A percentile compares a stretch with the other conserved stretches of the same genome.
These are phyloP conservation scores for Corynascus novoguineensis DNA, from an alignment of 495 filamentous ascomycete species.

Conservation along the genomic window DNA sequence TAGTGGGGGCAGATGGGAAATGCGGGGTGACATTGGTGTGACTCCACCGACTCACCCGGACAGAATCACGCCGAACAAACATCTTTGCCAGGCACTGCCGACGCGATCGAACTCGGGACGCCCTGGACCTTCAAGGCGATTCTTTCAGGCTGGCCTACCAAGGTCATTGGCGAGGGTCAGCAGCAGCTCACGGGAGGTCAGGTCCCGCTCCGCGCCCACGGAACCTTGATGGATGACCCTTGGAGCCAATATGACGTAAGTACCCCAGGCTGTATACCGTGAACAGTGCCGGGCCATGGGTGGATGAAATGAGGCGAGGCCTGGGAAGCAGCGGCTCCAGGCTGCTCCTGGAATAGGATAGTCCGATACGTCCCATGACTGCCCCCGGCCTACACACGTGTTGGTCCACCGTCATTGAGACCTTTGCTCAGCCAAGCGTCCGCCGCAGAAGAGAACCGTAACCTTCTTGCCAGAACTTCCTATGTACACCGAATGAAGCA, in stretches of 20 bases:
- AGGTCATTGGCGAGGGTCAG: slow-evolving; percentile 13
- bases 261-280: too few relatives aligned
- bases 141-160: neutral
- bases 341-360: slow-evolving; percentile 2
- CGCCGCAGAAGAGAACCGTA: neutral
- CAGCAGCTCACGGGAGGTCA: slow-evolving; percentile 3
- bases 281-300: neutral
- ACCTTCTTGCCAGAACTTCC: neutral
- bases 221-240: slow-evolving; percentile 8
- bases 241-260: slow-evolving; percentile 9
- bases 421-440: neutral
- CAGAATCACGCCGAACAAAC: neutral
- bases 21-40: neutral
- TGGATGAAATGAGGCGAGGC: neutral
- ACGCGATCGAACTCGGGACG: neutral
- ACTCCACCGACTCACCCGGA: slow-evolving; percentile 13
- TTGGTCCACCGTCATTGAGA: neutral
- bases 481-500: neutral
- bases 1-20: too few relatives aligned
- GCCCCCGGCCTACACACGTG: slow-evolving; percentile 1
- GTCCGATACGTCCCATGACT: neutral
- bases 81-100: neutral
- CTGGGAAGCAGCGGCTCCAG: neutral
- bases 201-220: slow-evolving; percentile 10
- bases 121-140: neutral